A percentile compares a stretch with the other conserved stretches of the same genome.
These are phyloP conservation scores for Claviceps capensis DNA, from an alignment of 2,329 filamentous ascomycete genomes.

Conservation along the genomic window DNA sequence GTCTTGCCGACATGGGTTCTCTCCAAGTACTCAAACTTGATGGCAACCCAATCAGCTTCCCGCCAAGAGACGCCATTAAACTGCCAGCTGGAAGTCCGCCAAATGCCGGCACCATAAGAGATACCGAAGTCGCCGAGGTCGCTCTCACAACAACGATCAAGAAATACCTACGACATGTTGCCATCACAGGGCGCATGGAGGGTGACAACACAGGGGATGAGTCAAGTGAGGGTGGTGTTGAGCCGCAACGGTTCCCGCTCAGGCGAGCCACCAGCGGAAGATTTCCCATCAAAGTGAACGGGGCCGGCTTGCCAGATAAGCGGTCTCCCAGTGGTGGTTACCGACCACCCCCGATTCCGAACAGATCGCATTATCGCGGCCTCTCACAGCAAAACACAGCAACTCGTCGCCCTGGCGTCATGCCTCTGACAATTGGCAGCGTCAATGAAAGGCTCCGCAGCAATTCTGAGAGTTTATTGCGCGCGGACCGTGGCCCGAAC, in stretches of 20 bases:
- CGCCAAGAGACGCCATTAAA: constrained; percentile 55
- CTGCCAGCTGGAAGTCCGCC: constrained; percentile 40
- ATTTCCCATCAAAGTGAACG: constrained; percentile 60
- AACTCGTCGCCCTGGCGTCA: constrained; percentile 56
- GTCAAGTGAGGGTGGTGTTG: constrained; percentile 53
- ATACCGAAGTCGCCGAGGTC: constrained; percentile 51
- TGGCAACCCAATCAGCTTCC: constrained; percentile 74
- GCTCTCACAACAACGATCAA: constrained; percentile 48
- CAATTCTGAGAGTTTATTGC: constrained; percentile 48
- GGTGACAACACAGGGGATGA: constrained; percentile 45
- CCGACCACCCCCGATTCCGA: constrained; percentile 64
- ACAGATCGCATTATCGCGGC: constrained; percentile 62
- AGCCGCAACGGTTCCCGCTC: constrained; percentile 60
- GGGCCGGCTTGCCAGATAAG: constrained; percentile 52
- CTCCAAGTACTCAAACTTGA: constrained; percentile 82
- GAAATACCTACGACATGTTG: constrained; percentile 41
- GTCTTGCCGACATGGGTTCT: constrained; percentile 78
- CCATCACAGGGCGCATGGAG: constrained; percentile 37
- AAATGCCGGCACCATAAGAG: constrained; percentile 37
- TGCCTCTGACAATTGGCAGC: constrained; percentile 55
- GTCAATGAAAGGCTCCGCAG: constrained; percentile 53
- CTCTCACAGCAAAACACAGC: constrained; percentile 54
- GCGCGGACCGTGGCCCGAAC: constrained; percentile 33
- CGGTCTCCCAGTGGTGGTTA: constrained; percentile 50
- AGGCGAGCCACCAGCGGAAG: constrained; percentile 50